Evolutionary conservation across 1,139 yeast genomes (phyloP).

Genomic region (Yamadazyma dushanensis): DNA sequence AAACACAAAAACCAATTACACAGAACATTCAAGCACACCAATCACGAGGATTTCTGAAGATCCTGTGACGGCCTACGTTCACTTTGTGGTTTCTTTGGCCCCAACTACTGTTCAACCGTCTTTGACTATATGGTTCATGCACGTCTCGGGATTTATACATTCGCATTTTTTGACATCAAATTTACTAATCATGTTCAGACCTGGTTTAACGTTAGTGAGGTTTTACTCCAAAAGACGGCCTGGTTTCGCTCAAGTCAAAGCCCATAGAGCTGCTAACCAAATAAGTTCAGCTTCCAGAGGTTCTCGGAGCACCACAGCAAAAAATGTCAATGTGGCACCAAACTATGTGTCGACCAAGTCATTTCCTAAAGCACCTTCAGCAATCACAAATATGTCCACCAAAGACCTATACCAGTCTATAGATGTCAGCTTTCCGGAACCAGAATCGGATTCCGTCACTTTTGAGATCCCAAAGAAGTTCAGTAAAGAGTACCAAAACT

Average conservation of each 20-base stretch:
- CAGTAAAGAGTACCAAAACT: conserved; percentile 24
- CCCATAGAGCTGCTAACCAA: conserved; percentile 7
- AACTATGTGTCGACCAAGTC: conserved; percentile 17
- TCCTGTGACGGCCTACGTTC: too few species aligned
- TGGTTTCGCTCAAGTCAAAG: conserved; percentile 9
- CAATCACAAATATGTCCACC: conserved; percentile 17
- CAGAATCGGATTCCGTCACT: conserved; percentile 19
- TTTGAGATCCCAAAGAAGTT: conserved; percentile 34
- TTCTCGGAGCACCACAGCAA: background rate
- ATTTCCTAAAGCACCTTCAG: conserved; percentile 33
- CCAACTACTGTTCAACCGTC: too few species aligned
- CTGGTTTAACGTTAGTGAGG: conserved; percentile 2
- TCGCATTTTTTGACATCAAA: background rate
- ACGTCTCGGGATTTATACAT: background rate
- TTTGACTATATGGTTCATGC: background rate
- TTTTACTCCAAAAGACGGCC: conserved; percentile 11
- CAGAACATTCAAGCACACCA: too few species aligned
- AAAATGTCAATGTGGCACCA: conserved; percentile 9
- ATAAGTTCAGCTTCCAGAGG: too few species aligned
- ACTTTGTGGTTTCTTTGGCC: too few species aligned
- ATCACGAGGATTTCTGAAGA: too few species aligned
- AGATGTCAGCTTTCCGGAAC: conserved; percentile 14
- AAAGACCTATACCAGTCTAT: conserved; percentile 22
- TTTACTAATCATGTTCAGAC: background rate
- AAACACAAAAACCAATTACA: too few species aligned